A percentile compares a stretch with the other conserved stretches of the same genome.
Evolutionary conservation across 176 grass and related monocot species (phyloP).

Genomic region (Metroxylon sagu): DNA sequence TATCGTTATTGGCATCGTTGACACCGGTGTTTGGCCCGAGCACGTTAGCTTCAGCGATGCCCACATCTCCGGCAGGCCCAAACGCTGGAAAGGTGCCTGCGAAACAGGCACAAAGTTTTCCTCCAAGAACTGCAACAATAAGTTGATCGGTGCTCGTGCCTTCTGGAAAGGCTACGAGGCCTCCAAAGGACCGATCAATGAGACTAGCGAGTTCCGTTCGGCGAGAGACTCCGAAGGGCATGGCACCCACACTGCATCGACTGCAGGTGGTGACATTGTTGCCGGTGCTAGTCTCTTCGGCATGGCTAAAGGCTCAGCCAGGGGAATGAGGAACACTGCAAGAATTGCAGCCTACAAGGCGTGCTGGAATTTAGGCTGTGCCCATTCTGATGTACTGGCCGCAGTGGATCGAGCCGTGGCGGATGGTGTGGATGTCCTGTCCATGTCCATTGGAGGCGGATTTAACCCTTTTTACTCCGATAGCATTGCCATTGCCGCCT

Average conservation of each 20-base stretch:
- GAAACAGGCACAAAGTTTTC: conserved; percentile 1
- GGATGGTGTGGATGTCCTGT: conserved; percentile 18
- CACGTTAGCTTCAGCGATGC: conserved; percentile 4
- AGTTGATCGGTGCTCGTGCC: conserved; percentile 8
- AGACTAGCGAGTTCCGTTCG: conserved; percentile 4
- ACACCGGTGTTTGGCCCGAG: conserved; percentile 12
- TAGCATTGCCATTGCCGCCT: not conserved
- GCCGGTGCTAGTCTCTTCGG: conserved; percentile 1
- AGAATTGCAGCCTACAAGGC: conserved; percentile 14
- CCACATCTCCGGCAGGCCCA: not conserved
- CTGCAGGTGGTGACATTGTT: conserved; percentile 5
- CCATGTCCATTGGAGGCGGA: conserved; percentile 8
- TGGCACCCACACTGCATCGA: conserved; percentile 18
- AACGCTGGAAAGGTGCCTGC: conserved; percentile 4
- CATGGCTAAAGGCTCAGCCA: conserved; percentile 1
- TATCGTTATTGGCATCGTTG: conserved; percentile 1
- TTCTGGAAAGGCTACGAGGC: conserved; percentile 13
- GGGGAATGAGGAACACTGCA: not conserved
- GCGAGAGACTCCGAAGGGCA: conserved; percentile 4
- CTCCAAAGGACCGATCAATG: not conserved
- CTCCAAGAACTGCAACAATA: conserved; percentile 2
- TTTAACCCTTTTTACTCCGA: not conserved
- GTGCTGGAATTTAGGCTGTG: not conserved
- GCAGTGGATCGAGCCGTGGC: conserved; percentile 5
- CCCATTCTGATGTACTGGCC: conserved; percentile 3